These are phyloP conservation scores for Pestalotiopsis sp. DNA, from an alignment of 2,329 filamentous ascomycete species.

Conservation along the genomic window DNA sequence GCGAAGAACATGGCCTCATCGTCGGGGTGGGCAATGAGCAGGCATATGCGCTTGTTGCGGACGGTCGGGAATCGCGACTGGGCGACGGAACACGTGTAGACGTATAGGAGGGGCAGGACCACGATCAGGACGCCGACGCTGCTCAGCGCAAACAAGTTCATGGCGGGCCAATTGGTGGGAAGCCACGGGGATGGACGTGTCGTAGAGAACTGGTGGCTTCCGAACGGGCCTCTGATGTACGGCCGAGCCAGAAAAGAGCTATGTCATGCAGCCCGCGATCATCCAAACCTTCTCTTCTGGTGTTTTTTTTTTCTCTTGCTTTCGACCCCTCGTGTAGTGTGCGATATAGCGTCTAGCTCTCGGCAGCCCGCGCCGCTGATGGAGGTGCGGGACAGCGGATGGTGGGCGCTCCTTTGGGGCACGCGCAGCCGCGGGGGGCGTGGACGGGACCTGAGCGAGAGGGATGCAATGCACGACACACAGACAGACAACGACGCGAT, in stretches of 20 bases:
- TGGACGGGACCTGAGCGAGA: not conserved
- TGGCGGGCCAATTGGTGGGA: not conserved
- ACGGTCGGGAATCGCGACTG: constrained; percentile 65
- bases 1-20: constrained; percentile 99
- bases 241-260: not conserved
- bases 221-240: not conserved
- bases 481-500: no score
- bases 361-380: constrained; percentile 9
- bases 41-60: constrained; percentile 81
- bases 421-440: constrained; percentile 8
- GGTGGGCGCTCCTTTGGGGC: constrained; percentile 6
- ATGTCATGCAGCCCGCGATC: not conserved
- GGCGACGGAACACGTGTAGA: constrained; percentile 50
- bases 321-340: not conserved
- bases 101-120: constrained; percentile 52
- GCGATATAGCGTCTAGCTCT: not conserved
- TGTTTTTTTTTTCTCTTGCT: not conserved
- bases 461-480: constrained; percentile 9
- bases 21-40: constrained; percentile 95
- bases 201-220: not conserved
- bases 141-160: constrained; percentile 24
- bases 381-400: constrained; percentile 13
- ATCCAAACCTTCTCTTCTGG: not conserved
- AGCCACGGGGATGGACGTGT: not conserved
- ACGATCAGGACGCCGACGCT: constrained; percentile 39